Percentiles rank a stretch among this genome's conserved stretches.
phyloP scores from a whole-genome alignment of 2,329 filamentous ascomycete species.

The Coleophoma eucalyptorum region DNA sequence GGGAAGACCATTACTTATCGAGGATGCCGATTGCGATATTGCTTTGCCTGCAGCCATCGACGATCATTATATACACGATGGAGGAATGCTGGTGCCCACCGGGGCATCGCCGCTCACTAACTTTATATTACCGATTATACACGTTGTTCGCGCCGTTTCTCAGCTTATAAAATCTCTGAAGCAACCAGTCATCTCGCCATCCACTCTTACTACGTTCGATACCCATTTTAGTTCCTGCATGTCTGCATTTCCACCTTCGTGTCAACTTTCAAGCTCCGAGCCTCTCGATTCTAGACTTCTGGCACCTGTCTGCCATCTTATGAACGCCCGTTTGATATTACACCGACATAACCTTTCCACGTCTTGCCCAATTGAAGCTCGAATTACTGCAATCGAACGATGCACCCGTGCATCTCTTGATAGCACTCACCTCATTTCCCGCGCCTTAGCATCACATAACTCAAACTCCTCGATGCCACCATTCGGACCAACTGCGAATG shows the following conservation, averaged over 20 bases:
- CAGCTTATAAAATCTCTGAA: conserved; percentile 69
- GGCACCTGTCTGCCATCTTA: conserved; percentile 71
- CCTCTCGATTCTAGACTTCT: conserved; percentile 72
- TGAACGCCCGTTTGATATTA: conserved; percentile 79
- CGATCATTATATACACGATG: conserved; percentile 69
- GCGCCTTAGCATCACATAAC: conserved; percentile 48
- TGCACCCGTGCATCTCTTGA: conserved; percentile 74
- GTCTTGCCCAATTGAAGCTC: conserved; percentile 59
- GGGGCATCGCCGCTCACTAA: conserved; percentile 57
- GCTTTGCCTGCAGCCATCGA: conserved; percentile 75
- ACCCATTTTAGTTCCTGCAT: conserved; percentile 74
- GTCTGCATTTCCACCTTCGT: conserved; percentile 69
- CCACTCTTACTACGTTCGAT: conserved; percentile 75
- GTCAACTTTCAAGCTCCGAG: conserved; percentile 62
- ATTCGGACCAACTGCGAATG: conserved; percentile 45
- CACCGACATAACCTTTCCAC: conserved; percentile 87
- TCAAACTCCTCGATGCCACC: conserved; percentile 26
- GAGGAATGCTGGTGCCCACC: conserved; percentile 48
- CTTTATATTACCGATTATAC: conserved; percentile 73
- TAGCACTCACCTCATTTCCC: conserved; percentile 71
- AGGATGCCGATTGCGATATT: conserved; percentile 86
- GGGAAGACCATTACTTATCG: conserved; percentile 75
- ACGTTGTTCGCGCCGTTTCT: conserved; percentile 75
- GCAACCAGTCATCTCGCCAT: conserved; percentile 59
- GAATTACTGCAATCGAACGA: conserved; percentile 69